Evolutionary conservation across 768 basidiomycete species (phyloP), one percentile per base, ranked within the genome.

Genomic region (Auriscalpium microsporum): DNA sequence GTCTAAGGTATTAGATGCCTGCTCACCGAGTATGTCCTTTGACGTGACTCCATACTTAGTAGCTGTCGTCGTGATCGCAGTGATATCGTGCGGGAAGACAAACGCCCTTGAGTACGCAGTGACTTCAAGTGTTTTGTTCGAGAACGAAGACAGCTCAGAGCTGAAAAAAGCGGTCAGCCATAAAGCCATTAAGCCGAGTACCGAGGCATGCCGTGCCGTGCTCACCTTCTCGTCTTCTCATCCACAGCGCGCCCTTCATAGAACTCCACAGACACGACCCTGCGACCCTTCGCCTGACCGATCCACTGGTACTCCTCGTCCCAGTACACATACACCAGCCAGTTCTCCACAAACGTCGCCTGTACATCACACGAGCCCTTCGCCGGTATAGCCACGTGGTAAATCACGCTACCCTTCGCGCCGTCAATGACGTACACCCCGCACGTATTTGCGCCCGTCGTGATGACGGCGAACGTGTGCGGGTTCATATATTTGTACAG

Each of bases 401-500:
- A 93, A 2, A 94, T 60, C 14, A 88, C 71, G 1, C 77, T 83
- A 1, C 94, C 94, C 61, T 90, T 91, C 48, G 78, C 79, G 0
- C 77, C 76, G 64, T 97, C 92, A n/a, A 95, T 66, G 4, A 96
- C 68, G 63, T 90, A 87, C 13, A 97, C 63, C 0, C 80, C 79
- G 64, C 89, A 91, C 2, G 62, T 68, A 1, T 64, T 46, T 19
- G 63, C 19, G 1, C 65, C 48, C 10, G 54, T 50, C 47, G 90
- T 90, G 34, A 86, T 70, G 38, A 91, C 73, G 8, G 81, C 79
- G 49, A 86, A 75, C 36, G 94, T 62, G 62, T 90, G 83, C 8
- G 86, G 87, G 66, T 95, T 95, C 57, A 97, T 77, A 65, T 96
- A 95, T 71, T 97, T 97, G 76, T 96, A 95, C 56, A 97, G 68